phyloP scores from a whole-genome alignment of 2,329 filamentous ascomycete species.

The Colletotrichum salicis region DNA sequence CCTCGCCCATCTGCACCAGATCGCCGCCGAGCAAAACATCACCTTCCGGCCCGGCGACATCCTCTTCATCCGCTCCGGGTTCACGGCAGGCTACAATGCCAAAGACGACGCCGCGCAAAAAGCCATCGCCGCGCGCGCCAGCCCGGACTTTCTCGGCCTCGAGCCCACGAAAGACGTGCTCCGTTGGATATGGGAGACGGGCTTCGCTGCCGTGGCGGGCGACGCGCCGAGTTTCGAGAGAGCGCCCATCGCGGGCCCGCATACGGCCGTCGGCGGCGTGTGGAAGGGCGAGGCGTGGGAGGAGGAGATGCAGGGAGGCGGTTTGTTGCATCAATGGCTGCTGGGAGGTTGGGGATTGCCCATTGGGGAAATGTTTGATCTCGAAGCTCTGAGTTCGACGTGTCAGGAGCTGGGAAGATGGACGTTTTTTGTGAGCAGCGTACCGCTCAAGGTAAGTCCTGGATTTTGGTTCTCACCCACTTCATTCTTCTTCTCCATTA shows the following conservation, averaged over 20 bases:
- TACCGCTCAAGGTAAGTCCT: constrained; percentile 46
- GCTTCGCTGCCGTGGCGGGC: constrained; percentile 57
- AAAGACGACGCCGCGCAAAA: constrained; percentile 38
- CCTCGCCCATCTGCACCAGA: constrained; percentile 28
- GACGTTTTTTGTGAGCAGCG: constrained; percentile 53
- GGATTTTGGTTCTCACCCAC: rapidly evolving
- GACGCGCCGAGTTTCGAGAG: constrained; percentile 57
- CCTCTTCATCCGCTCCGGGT: constrained; percentile 57
- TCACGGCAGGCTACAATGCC: constrained; percentile 43
- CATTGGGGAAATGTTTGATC: constrained; percentile 60
- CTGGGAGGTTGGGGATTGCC: constrained; percentile 63
- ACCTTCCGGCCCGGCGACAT: constrained; percentile 61
- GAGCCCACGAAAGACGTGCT: constrained; percentile 48
- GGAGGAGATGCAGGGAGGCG: constrained; percentile 30
- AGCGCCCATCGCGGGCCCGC: constrained; percentile 47
- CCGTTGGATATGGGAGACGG: constrained; percentile 57
- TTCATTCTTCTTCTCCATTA: background rate
- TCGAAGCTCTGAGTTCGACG: constrained; percentile 50
- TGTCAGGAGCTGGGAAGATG: constrained; percentile 47
- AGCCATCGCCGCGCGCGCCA: constrained; percentile 40
- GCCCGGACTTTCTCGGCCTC: constrained; percentile 51
- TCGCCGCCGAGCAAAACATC: constrained; percentile 52
- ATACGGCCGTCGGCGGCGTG: constrained; percentile 20
- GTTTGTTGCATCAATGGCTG: constrained; percentile 51
- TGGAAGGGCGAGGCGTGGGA: constrained; percentile 37